A percentile compares a stretch with the other conserved stretches of the same genome.
These are phyloP conservation scores for Kregervanrija pseudodelftensis DNA, from an alignment of 805 yeast species.

Conservation along the genomic window DNA sequence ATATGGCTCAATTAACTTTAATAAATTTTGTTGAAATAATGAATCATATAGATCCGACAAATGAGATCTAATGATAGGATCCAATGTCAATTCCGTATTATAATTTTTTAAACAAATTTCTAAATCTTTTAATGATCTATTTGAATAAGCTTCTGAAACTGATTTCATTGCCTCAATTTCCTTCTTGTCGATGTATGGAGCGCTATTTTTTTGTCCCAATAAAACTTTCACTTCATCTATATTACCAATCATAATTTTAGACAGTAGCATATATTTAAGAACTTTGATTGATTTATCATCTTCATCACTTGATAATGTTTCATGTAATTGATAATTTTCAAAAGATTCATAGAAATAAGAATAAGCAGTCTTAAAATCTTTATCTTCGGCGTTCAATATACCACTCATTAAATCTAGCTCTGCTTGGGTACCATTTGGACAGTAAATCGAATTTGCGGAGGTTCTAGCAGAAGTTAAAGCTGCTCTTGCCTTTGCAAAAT, in stretches of 20 bases:
- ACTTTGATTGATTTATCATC: slow-evolving; percentile 44
- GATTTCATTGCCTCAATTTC: slow-evolving; percentile 96
- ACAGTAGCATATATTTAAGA: slow-evolving; percentile 84
- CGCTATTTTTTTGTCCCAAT: slow-evolving; percentile 55
- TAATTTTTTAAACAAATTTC: slow-evolving; percentile 74
- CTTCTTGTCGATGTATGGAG: slow-evolving; percentile 45
- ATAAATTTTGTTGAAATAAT: slow-evolving; percentile 83
- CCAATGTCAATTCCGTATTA: slow-evolving; percentile 70
- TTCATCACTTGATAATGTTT: slow-evolving; percentile 31
- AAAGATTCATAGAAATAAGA: slow-evolving; percentile 94
- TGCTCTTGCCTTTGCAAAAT: slow-evolving; percentile 85
- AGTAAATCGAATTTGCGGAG: slow-evolving; percentile 92
- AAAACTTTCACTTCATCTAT: slow-evolving; percentile 80
- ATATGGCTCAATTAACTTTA: slow-evolving; percentile 93
- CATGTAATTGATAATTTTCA: slow-evolving; percentile 66
- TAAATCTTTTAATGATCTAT: slow-evolving; percentile 85
- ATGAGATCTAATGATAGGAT: slow-evolving; percentile 84
- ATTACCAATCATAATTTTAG: slow-evolving; percentile 86
- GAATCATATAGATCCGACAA: slow-evolving; percentile 90
- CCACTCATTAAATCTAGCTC: slow-evolving; percentile 95
- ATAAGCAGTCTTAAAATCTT: slow-evolving; percentile 92
- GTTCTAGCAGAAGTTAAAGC: slow-evolving; percentile 93
- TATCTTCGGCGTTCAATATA: slow-evolving; percentile 90
- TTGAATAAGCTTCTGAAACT: slow-evolving; percentile 80
- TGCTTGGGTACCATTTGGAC: slow-evolving; percentile 91